A percentile compares a stretch with the other conserved stretches of the same genome.
Conservation (phyloP, 2,329 filamentous ascomycete species). For the Ophiocordyceps camponoti-saundersi region DNA sequence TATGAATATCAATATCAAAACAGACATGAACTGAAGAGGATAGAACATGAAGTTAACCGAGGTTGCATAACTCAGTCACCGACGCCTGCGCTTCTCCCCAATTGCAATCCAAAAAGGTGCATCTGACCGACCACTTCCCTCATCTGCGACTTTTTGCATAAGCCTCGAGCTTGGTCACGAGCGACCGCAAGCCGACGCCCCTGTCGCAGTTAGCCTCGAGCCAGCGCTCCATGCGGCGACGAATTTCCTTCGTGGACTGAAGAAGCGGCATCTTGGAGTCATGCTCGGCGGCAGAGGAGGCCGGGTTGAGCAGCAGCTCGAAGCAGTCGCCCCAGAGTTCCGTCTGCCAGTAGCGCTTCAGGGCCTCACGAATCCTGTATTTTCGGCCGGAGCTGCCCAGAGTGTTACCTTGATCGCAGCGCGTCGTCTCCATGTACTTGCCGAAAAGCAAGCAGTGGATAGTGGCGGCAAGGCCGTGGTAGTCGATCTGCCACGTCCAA, state of each 20-base stretch:
- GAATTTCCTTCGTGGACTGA: conserved; percentile 47
- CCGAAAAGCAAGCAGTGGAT: conserved; percentile 84
- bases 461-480: conserved; percentile 79
- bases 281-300: conserved; percentile 47
- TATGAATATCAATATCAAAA: too few species aligned
- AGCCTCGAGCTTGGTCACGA: conserved; percentile 47
- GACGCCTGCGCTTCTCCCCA: neutral
- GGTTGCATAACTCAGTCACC: too few species aligned
- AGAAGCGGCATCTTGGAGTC: conserved; percentile 54
- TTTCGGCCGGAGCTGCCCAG: conserved; percentile 44
- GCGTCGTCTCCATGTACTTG: conserved; percentile 75
- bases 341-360: conserved; percentile 95
- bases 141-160: conserved; percentile 21
- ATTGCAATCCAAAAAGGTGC: neutral
- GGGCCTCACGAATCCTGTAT: conserved; percentile 63
- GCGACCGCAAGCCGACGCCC: conserved; percentile 54
- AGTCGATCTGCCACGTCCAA: conserved; percentile 97
- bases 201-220: conserved; percentile 68
- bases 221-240: conserved; percentile 74
- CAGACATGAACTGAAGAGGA: too few species aligned
- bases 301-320: conserved; percentile 72
- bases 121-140: neutral
- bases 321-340: conserved; percentile 79
- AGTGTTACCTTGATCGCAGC: conserved; percentile 30
- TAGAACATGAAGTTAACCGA: too few species aligned